phyloP scores from a whole-genome alignment of 495 filamentous ascomycete genomes.

The Talaromyces wortmannii region DNA sequence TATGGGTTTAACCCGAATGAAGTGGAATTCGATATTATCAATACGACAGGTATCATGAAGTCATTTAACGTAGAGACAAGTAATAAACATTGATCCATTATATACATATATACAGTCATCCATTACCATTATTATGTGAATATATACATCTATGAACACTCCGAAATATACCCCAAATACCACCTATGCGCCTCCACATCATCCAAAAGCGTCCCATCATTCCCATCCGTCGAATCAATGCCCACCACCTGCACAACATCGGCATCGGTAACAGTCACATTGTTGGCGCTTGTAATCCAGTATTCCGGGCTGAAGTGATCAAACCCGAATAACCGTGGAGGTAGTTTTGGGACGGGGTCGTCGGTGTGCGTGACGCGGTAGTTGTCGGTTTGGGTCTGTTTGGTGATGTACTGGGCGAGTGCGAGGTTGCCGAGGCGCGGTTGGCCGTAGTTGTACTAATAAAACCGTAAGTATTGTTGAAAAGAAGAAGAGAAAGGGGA shows the following conservation, averaged over 20 bases:
- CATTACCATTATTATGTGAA: not conserved
- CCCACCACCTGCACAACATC: slow-evolving; percentile 20
- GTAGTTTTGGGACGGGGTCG: slow-evolving; percentile 56
- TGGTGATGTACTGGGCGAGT: slow-evolving; percentile 44
- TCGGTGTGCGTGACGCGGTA: slow-evolving; percentile 60
- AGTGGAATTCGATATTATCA: too few species aligned
- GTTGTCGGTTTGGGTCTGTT: slow-evolving; percentile 31
- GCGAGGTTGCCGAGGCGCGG: slow-evolving; percentile 53
- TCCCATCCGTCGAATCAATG: slow-evolving; percentile 18
- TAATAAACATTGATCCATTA: too few species aligned
- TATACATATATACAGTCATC: too few species aligned
- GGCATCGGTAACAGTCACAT: slow-evolving; percentile 18
- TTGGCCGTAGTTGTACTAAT: slow-evolving; percentile 54
- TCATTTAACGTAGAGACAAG: too few species aligned
- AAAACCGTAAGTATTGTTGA: not conserved
- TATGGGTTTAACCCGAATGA: too few species aligned
- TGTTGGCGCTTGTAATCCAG: slow-evolving; percentile 35
- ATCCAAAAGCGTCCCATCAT: slow-evolving; percentile 16
- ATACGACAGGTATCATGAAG: too few species aligned
- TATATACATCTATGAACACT: not conserved
- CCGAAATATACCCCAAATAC: slow-evolving; percentile 30
- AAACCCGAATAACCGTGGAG: slow-evolving; percentile 46
- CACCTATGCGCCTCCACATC: slow-evolving; percentile 26
- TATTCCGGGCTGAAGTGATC: slow-evolving; percentile 59
- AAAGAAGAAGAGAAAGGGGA: not conserved